Evolutionary conservation across 78 protist genomes (phyloP), one percentile per base, ranked within the genome.

Genomic region (Pelomyxa schiedti): DNA sequence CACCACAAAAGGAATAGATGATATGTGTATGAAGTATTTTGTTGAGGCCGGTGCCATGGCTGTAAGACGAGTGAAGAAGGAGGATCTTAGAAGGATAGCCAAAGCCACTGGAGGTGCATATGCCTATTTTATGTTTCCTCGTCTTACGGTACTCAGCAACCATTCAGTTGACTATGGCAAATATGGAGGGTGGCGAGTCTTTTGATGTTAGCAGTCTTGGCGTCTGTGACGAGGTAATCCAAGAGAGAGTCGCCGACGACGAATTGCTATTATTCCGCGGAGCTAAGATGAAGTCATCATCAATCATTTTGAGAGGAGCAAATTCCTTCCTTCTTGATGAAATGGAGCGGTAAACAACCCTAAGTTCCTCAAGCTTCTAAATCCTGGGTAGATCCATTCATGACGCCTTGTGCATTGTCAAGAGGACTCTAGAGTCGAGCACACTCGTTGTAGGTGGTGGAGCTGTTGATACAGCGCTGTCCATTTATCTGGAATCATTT

Each of bases 1-100:
- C 29, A 94, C 98, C 32, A 91, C 99, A 66, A 86, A 94, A 87
- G 98, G 98, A 64, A 95, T 96, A 82, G 99, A 96, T 66, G 99
- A 95, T 73, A 39, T 82, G 68, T 83, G 91, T 74, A 39, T 89
- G 67, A 95, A 96, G 76, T 94, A 86, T 82, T 82, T 98, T 68
- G 95, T 95, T 1, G 98, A 97, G 79, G 90, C 89, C 1, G 93
- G 94, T 40, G 95, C 77, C 42, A 88, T 97, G 88, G 99, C 92
- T 28, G 86, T 93, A 26, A 82, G 99, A 36, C 92, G 98, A 32
- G 85, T 88, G 64, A 36, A 70, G 30, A 88, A 89, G 86, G 97
- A 86, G 26, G 99, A 96, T 72, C 80, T 97, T 42, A 68, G 84
- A 39, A 88, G 95, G 53, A 92, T 97, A 36, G 98, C 98, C 29